phyloP scores from a whole-genome alignment of 1,139 yeast genomes.

The Debaryomyces psychrophilus region DNA sequence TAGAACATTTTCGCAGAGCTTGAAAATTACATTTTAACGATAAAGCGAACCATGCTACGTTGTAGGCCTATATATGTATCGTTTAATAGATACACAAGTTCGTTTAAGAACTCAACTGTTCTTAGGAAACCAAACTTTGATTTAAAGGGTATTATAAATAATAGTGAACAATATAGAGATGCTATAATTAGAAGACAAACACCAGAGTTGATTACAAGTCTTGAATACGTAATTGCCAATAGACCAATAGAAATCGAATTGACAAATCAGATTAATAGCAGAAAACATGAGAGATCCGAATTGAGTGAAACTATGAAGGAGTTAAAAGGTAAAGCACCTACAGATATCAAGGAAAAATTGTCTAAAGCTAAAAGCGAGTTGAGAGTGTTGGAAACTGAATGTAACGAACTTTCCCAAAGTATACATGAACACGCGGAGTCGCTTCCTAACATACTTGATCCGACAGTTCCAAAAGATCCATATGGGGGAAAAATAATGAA shows the following conservation, averaged over 20 bases:
- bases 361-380: slow-evolving; percentile 38
- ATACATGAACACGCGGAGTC: slow-evolving; percentile 49
- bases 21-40: background rate
- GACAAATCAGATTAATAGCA: slow-evolving; percentile 25
- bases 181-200: slow-evolving; percentile 53
- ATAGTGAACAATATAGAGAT: slow-evolving; percentile 40
- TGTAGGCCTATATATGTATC: background rate
- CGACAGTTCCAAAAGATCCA: slow-evolving; percentile 51
- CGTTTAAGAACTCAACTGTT: slow-evolving; percentile 25
- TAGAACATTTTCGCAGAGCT: background rate
- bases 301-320: slow-evolving; percentile 29
- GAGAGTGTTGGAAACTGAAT: slow-evolving; percentile 37
- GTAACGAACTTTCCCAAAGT: slow-evolving; percentile 26
- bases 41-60: background rate
- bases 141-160: slow-evolving; percentile 46
- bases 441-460: slow-evolving; percentile 70
- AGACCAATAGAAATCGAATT: slow-evolving; percentile 29
- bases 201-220: slow-evolving; percentile 27
- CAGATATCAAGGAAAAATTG: slow-evolving; percentile 31
- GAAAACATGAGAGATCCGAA: slow-evolving; percentile 33
- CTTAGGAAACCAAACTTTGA: slow-evolving; percentile 51
- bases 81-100: slow-evolving; percentile 9
- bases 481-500: slow-evolving; percentile 41
- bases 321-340: slow-evolving; percentile 17
- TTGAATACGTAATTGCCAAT: slow-evolving; percentile 36